Base-by-base conservation (phyloP, 805 yeast genomes). In the Candida nemodendra region DNA sequence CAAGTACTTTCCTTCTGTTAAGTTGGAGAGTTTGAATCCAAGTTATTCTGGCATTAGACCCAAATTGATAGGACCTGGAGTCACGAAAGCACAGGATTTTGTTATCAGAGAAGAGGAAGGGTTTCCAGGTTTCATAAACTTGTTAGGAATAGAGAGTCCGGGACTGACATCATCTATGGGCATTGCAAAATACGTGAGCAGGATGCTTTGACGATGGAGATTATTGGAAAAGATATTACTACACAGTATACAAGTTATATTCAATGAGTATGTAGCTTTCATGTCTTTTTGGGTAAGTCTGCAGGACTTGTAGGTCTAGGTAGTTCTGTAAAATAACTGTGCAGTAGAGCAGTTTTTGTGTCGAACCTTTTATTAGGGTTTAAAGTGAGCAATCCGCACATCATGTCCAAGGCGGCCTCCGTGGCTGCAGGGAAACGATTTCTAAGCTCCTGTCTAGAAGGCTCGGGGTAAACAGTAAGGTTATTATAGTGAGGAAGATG, bases 371-470 rank as follows among this genome's bases (percentile, higher is more conserved):
- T 68, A n/a, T 73, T 68, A 1, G 97, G 98, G 53, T 88, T 87
- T 70, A 89, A 66, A 26, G 71, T 74, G 5, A 91, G 72, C 83
- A 90, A 71, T 1, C 77, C 75, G 39, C 76, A 71, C 76, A 90
- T 72, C 39, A 89, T 63, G 46, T 84, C 88, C 33, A 90, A 63
- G 0, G 96, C 96, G 34, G 71, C 68, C 38, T 86, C 95, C 6
- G 91, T 84, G 2, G 97, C 96, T 0, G 97, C 97, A 28, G 87
- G 78, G 58, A 90, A 90, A 46, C 96, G 64, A 47, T 79, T 82
- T 52, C 95, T 72, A 41, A 89, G 65, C 61, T 90, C 97, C 39
- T 74, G 79, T 45, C 86, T 68, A 0, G 89, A 74, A 0, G 97
- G 97, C 12, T 81, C 80, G 3, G 97, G 96, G 56, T 85, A 90